phyloP scores from a whole-genome alignment of 495 filamentous ascomycete genomes.

The Penicillium silybi region DNA sequence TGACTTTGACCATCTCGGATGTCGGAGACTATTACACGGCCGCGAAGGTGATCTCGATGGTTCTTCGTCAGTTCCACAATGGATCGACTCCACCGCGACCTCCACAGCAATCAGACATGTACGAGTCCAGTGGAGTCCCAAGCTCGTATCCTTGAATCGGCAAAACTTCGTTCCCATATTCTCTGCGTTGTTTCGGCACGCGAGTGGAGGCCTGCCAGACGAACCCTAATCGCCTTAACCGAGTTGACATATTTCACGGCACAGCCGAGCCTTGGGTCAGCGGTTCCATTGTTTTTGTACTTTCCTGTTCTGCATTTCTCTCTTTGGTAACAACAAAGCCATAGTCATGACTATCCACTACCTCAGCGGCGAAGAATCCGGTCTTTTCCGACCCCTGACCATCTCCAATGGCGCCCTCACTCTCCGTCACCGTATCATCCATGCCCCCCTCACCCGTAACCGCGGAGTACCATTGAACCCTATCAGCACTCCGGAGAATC shows the following conservation, averaged over 20 bases:
- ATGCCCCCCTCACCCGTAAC: conserved; percentile 55
- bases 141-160: conserved; percentile 3
- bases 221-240: conserved; percentile 17
- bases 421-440: conserved; percentile 51
- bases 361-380: conserved; percentile 21
- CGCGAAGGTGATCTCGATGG: background rate
- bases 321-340: background rate
- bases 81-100: background rate
- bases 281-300: background rate
- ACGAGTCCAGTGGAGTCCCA: background rate
- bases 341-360: conserved; percentile 23
- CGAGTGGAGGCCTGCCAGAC: conserved; percentile 1
- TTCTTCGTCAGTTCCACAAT: background rate
- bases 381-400: conserved; percentile 52
- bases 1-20: conserved; percentile 3
- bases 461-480: conserved; percentile 39
- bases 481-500: conserved; percentile 37
- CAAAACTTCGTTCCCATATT: conserved; percentile 4
- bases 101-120: background rate
- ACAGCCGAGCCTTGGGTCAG: background rate
- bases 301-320: background rate
- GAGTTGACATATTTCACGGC: conserved; percentile 13
- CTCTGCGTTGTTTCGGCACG: conserved; percentile 9
- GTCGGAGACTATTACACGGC: conserved; percentile 7
- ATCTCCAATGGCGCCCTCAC: conserved; percentile 45